phyloP scores from a whole-genome alignment of 805 yeast species.

The Candida chilensis region DNA sequence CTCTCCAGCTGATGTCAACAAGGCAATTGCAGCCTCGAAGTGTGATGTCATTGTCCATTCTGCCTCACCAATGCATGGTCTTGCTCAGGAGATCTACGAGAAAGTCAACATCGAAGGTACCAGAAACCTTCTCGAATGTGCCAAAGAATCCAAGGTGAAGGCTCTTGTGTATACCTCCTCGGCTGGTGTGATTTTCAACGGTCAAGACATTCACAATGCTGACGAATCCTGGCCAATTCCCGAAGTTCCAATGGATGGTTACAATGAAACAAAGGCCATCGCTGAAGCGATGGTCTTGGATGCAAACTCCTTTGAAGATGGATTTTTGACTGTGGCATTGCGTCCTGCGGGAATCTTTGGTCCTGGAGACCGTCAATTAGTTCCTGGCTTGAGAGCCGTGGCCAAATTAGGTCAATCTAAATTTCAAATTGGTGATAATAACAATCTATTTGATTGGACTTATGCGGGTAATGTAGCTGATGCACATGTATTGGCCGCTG shows the following conservation, averaged over 20 bases:
- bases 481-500: conserved; percentile 89
- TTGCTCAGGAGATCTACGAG: conserved; percentile 71
- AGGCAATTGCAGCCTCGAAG: conserved; percentile 47
- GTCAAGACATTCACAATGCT: conserved; percentile 86
- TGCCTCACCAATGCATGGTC: conserved; percentile 94
- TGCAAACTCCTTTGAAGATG: conserved; percentile 51
- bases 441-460: conserved; percentile 92
- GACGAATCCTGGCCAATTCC: conserved; percentile 95
- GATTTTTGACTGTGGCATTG: conserved; percentile 71
- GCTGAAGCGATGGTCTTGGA: conserved; percentile 79
- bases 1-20: conserved; percentile 52
- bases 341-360: conserved; percentile 99
- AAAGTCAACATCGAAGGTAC: conserved; percentile 93
- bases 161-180: conserved; percentile 92
- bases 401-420: conserved; percentile 80
- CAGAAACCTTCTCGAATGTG: conserved; percentile 55
- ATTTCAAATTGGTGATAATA: conserved; percentile 91
- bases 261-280: conserved; percentile 87
- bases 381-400: conserved; percentile 83
- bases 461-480: conserved; percentile 98
- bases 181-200: conserved; percentile 95
- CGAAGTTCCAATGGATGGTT: conserved; percentile 87
- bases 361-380: conserved; percentile 95
- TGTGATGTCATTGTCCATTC: conserved; percentile 86
- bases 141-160: conserved; percentile 36